A percentile compares a stretch with the other conserved stretches of the same genome.
These are phyloP conservation scores for Ustilago nuda DNA, from an alignment of 1,284 basidiomycete species.

Conservation along the genomic window DNA sequence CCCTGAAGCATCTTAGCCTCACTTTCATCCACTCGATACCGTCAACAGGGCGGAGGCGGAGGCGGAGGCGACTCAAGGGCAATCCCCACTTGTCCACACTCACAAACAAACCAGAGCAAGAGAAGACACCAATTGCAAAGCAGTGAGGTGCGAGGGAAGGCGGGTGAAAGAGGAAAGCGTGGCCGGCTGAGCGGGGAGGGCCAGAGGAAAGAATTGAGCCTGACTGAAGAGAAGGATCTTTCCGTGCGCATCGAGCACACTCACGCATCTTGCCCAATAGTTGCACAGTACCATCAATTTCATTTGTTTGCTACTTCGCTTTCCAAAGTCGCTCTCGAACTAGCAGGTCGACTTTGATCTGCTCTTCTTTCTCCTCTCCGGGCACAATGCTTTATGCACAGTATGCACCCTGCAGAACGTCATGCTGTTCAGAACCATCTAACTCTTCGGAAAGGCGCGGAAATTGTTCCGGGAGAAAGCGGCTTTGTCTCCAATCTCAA, in stretches of 20 bases:
- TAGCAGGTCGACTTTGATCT: background rate
- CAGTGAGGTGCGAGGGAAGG: background rate
- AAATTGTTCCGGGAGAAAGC: slow-evolving; percentile 22
- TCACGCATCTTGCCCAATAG: slow-evolving; percentile 10
- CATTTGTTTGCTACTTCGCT: background rate
- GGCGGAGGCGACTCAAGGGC: background rate
- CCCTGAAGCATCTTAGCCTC: slow-evolving; percentile 3
- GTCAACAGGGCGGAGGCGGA: background rate
- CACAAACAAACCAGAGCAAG: background rate
- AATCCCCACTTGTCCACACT: slow-evolving; percentile 21
- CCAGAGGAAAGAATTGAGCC: background rate
- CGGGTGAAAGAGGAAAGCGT: slow-evolving; percentile 9
- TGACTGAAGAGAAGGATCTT: slow-evolving; percentile 8
- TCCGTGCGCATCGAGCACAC: slow-evolving; percentile 3
- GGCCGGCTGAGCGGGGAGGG: slow-evolving; percentile 3
- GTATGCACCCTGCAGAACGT: slow-evolving; percentile 18
- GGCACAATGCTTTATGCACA: slow-evolving; percentile 12
- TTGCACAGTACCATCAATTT: background rate
- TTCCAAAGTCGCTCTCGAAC: background rate
- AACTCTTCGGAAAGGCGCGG: slow-evolving; percentile 22
- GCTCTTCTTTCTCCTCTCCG: background rate
- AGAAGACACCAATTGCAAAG: background rate
- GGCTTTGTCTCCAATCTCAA: slow-evolving; percentile 18
- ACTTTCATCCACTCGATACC: background rate
- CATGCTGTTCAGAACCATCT: background rate